Base-by-base conservation (phyloP, 1,284 basidiomycete species). In the Earliella scabrosa region DNA sequence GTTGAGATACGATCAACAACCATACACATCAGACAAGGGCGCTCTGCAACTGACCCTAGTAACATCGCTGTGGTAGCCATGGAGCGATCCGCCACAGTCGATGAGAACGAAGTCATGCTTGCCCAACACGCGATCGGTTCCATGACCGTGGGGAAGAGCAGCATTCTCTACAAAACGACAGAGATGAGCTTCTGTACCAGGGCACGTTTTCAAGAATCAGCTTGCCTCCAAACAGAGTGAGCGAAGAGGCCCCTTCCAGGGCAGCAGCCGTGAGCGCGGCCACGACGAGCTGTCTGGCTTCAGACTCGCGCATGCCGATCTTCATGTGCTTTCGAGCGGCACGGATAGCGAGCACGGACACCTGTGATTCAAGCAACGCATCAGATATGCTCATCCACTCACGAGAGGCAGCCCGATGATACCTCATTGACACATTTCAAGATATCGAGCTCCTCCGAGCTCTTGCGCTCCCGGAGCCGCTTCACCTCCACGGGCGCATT, bases 351-450 rank as follows among this genome's bases (percentile, higher is more conserved):
- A 92, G 77, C 3, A 95, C 66, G 0, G 92, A 93, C 16, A 82
- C 86, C 90, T 93, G 67, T 6, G 5, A 29, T 47, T 41, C 27
- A 50, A 31, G 47, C 7, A 26, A 20, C 18, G 14, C 43, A 21
- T 34, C 3, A 53, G n/a, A 47, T 6, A n/a, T 24, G 24, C 26
- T 16, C 32, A n/a, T n/a, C 6, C n/a, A 24, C 10, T 43, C 26
- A 45, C 31, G 14, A 24, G 32, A 44, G 18, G 11, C 1, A 64
- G 13, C 6, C 29, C 29, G 29, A 31, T 13, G 6, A 13, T 31
- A 92, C 91, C 79, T 93, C 88, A 66, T 93, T 94, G 4, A 79
- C 90, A 67, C 91, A 95, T 64, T 81, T 83, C 69, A 95, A 69
- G 47, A 95, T 78, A 9, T 81, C 81, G 13, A 93, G 74, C 66